Conservation (phyloP, 495 filamentous ascomycete genomes). For the Penicillium robsamsonii region DNA sequence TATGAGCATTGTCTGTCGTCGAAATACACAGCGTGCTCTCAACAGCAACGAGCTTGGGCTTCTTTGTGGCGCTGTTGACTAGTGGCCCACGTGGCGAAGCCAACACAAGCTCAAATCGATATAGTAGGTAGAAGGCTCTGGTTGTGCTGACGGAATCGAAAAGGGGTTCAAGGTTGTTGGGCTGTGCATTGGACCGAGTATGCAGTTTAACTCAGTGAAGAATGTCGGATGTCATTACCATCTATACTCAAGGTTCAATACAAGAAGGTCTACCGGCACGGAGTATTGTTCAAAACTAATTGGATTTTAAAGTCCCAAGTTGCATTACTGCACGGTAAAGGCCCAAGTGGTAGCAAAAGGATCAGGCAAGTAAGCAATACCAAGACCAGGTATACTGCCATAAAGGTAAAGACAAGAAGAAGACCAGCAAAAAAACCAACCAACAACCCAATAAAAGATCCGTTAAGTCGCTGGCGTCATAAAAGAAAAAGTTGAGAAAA, state of each 20-base stretch:
- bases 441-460: constrained; percentile 3
- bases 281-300: not conserved
- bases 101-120: no score
- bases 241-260: not conserved
- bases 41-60: no score
- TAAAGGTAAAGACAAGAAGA: not conserved
- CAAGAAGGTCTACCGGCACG: not conserved
- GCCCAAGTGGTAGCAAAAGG: not conserved
- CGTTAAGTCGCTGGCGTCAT: constrained; percentile 7
- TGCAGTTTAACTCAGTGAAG: no score
- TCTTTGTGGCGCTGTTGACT: no score
- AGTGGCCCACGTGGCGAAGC: no score
- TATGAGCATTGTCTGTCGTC: no score
- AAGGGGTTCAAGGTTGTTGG: no score
- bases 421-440: not conserved
- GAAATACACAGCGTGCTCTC: no score
- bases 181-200: no score
- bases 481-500: not conserved
- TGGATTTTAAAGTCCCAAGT: not conserved
- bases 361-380: not conserved
- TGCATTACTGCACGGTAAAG: not conserved
- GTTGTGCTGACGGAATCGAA: no score
- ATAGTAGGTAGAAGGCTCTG: no score
- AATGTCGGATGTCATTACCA: not conserved
- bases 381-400: not conserved